These are phyloP conservation scores for Pseudogymnoascus destructans DNA, from an alignment of 2,329 filamentous ascomycete species.

Conservation along the genomic window DNA sequence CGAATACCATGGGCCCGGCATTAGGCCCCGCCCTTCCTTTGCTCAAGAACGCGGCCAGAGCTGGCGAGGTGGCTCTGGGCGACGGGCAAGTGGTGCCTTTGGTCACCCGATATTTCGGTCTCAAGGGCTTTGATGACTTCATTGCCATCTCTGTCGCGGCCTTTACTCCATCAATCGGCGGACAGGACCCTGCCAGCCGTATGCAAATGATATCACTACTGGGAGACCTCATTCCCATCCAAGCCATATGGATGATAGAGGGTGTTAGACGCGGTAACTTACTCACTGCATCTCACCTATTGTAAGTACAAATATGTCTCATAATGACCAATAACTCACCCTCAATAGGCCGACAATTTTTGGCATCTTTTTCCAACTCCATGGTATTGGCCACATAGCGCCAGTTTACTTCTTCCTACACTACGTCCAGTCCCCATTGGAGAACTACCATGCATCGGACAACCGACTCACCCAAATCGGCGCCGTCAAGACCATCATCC, in stretches of 20 bases:
- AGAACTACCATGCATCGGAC: constrained; percentile 26
- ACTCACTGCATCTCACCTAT: constrained; percentile 18
- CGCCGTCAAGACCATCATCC: constrained; percentile 23
- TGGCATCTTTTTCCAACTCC: constrained; percentile 21
- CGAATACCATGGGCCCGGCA: neutral
- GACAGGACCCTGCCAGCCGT: constrained; percentile 13
- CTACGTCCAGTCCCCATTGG: constrained; percentile 26
- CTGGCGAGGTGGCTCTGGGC: constrained; percentile 8
- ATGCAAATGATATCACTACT: constrained; percentile 21
- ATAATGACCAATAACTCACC: constrained; percentile 7
- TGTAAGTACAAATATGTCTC: constrained; percentile 13
- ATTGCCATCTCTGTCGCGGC: constrained; percentile 16
- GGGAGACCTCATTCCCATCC: constrained; percentile 21
- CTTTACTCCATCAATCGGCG: constrained; percentile 17
- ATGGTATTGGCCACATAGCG: constrained; percentile 24
- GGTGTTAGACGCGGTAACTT: constrained; percentile 21
- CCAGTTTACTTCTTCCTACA: constrained; percentile 30
- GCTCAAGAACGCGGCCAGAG: constrained; percentile 14
- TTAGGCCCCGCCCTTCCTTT: constrained; percentile 13
- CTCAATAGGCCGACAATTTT: constrained; percentile 19
- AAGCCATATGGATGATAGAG: constrained; percentile 24
- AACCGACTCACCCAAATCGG: constrained; percentile 24
- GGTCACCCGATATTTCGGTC: constrained; percentile 14
- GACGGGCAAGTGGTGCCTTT: constrained; percentile 11
- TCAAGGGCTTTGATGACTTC: constrained; percentile 15